phyloP scores from a whole-genome alignment of 1,284 basidiomycete genomes.

The Ustilago trichophora region DNA sequence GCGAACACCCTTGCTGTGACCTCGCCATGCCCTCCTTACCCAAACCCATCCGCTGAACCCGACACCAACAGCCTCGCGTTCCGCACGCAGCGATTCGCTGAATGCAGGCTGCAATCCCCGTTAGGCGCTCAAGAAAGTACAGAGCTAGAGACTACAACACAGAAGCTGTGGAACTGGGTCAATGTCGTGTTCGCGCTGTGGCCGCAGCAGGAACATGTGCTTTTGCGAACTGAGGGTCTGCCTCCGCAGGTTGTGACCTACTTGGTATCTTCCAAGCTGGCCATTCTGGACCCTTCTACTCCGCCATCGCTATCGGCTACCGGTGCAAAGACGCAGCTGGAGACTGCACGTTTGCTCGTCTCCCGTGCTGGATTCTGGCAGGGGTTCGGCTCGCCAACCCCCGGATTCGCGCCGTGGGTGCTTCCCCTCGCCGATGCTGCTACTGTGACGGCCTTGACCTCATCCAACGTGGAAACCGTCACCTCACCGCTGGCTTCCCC shows the following conservation, averaged over 20 bases:
- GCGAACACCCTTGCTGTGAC: constrained; percentile 26
- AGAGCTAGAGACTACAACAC: background rate
- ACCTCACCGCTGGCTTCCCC: constrained; percentile 14
- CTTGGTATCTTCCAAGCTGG: constrained; percentile 31
- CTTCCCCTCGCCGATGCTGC: constrained; percentile 27
- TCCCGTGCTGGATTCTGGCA: constrained; percentile 60
- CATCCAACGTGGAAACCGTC: constrained; percentile 18
- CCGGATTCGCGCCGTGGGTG: constrained; percentile 37
- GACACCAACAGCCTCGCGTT: constrained; percentile 54
- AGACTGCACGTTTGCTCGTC: constrained; percentile 26
- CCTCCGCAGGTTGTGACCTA: constrained; percentile 1
- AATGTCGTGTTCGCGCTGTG: constrained; percentile 51
- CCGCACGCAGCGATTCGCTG: constrained; percentile 40
- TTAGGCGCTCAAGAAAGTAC: background rate
- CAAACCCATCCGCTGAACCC: constrained; percentile 51
- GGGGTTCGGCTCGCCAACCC: constrained; percentile 33
- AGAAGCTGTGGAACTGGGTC: constrained; percentile 43
- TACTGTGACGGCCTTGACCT: constrained; percentile 15
- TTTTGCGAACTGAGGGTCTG: constrained; percentile 8
- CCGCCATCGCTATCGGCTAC: constrained; percentile 6
- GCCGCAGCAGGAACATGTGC: constrained; percentile 49
- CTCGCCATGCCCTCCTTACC: constrained; percentile 38
- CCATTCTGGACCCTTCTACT: constrained; percentile 34
- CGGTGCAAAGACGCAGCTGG: constrained; percentile 10
- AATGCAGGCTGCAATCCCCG: constrained; percentile 1